A percentile compares a stretch with the other conserved stretches of the same genome.
Evolutionary conservation across 352 stramenopile genomes (phyloP).

Genomic region (Globisporangium paroecandrum): DNA sequence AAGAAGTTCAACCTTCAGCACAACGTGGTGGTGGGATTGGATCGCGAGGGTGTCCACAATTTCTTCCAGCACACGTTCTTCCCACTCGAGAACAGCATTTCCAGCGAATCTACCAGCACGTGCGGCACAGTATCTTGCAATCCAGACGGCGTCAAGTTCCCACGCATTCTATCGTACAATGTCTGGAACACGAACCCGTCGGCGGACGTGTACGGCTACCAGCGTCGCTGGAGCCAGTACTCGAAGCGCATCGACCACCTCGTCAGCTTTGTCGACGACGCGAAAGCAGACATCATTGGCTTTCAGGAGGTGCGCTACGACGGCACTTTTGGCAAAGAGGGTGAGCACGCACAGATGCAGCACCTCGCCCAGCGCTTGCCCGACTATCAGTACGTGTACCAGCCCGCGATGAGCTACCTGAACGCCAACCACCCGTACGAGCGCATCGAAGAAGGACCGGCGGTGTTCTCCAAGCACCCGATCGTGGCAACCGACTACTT

Average conservation of each 20-base stretch:
- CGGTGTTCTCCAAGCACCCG: conserved; percentile 76
- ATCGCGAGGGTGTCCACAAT: conserved; percentile 69
- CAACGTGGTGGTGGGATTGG: conserved; percentile 58
- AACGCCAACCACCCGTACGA: conserved; percentile 57
- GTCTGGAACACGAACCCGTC: conserved; percentile 89
- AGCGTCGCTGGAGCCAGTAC: conserved; percentile 70
- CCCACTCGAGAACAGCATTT: conserved; percentile 20
- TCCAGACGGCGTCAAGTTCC: conserved; percentile 11
- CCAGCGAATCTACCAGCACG: background rate
- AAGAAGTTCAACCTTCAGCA: conserved; percentile 47
- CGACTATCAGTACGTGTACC: conserved; percentile 83
- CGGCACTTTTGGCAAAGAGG: conserved; percentile 54
- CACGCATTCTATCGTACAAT: conserved; percentile 85
- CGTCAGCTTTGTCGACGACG: conserved; percentile 41
- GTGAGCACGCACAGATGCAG: conserved; percentile 72
- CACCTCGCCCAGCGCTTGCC: conserved; percentile 62
- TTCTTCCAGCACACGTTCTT: conserved; percentile 69
- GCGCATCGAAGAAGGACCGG: conserved; percentile 80
- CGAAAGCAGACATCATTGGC: conserved; percentile 65
- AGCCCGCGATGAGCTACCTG: conserved; percentile 83
- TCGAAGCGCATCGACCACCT: conserved; percentile 73
- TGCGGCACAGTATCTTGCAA: background rate
- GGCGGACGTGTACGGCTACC: conserved; percentile 51
- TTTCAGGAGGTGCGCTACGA: conserved; percentile 89
- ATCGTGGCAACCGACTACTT: conserved; percentile 82